phyloP scores from a whole-genome alignment of 2,329 filamentous ascomycete species.

The Hypomyces rosellus region DNA sequence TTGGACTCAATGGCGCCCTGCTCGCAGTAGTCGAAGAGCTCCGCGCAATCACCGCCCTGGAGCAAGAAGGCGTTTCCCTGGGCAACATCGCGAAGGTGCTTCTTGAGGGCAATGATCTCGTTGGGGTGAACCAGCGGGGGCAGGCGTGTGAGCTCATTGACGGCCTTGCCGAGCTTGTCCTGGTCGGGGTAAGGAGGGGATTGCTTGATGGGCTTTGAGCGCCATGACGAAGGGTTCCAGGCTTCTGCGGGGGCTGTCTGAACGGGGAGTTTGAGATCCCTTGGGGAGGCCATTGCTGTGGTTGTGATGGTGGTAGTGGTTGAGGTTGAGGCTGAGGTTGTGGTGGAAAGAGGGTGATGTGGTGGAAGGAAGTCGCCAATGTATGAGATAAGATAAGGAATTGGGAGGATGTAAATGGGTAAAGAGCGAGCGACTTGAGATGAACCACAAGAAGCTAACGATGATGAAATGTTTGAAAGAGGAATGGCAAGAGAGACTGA shows the following conservation, averaged over 20 bases:
- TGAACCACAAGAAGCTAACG: too few relatives aligned
- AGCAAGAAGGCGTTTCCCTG: constrained; percentile 87
- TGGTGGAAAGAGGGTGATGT: not conserved
- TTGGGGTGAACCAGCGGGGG: constrained; percentile 74
- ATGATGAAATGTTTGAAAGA: too few relatives aligned
- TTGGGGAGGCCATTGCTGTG: not conserved
- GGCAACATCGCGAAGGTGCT: constrained; percentile 76
- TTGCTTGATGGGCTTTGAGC: constrained; percentile 73
- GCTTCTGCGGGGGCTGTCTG: constrained; percentile 1
- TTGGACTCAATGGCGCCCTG: constrained; percentile 87
- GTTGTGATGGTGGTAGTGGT: not conserved
- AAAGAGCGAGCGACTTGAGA: too few relatives aligned
- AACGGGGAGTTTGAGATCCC: constrained; percentile 2
- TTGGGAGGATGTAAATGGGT: too few relatives aligned
- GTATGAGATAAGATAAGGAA: too few relatives aligned
- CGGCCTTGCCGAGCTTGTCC: constrained; percentile 51
- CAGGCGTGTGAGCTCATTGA: constrained; percentile 58
- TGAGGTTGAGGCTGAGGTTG: not conserved
- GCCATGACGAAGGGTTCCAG: constrained; percentile 65
- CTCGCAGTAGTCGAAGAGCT: constrained; percentile 94
- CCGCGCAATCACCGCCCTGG: constrained; percentile 94
- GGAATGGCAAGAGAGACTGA: too few relatives aligned
- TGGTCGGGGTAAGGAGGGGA: constrained; percentile 62
- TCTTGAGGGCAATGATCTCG: constrained; percentile 75
- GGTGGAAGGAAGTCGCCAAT: not conserved